Evolutionary conservation across 31 red algal genomes (phyloP), one percentile per base, ranked within the genome.

Genomic region (Asparagopsis taxiformis): DNA sequence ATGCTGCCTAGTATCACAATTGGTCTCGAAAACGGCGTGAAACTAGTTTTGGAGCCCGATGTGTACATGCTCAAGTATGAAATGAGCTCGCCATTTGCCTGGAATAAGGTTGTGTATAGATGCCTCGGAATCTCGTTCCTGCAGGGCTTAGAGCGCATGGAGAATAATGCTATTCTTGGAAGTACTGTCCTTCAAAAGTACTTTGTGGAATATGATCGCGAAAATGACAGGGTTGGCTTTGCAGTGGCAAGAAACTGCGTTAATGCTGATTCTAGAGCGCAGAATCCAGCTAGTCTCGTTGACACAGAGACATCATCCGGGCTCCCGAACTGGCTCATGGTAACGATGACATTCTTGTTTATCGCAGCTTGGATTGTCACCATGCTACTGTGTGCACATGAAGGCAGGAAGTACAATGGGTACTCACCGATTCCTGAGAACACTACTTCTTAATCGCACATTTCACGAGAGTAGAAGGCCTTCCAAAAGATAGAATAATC

Each of bases 61-160:
- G 54, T 32, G 24, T 96, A 96, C 48, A 96, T 96, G 92, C 24
- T 96, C 6, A 39, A 53, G 21, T 74, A 73, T 60, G 68, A 39
- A 44, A 38, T 46, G 31, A 24, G 39, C 2, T 71, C 74, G 0
- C 57, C 33, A 9, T 60, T 48, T 10, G 37, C 56, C 19, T 62
- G 55, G 25, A 32, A 15, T 0, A 52, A 34, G 34, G 51, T 61
- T 8, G 20, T 86, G 30, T 96, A 79, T 51, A 56, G 85, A 1
- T 96, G 92, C 56, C 49, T 96, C 7, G 92, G 92, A 16, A 96
- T 96, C 19, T 72, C 83, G n/a, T 67, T 60, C 34, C 62, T 96
- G 38, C 60, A 68, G 16, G 81, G 82, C 37, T 52, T 85, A 34
- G 66, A 82, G 31, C 74, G 66, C 24, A 71, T 80, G 71, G 69